Percentiles rank a stretch among this genome's conserved stretches.
These are phyloP conservation scores for Rhizoctonia solani DNA, from an alignment of 1,284 basidiomycete species.

Conservation along the genomic window DNA sequence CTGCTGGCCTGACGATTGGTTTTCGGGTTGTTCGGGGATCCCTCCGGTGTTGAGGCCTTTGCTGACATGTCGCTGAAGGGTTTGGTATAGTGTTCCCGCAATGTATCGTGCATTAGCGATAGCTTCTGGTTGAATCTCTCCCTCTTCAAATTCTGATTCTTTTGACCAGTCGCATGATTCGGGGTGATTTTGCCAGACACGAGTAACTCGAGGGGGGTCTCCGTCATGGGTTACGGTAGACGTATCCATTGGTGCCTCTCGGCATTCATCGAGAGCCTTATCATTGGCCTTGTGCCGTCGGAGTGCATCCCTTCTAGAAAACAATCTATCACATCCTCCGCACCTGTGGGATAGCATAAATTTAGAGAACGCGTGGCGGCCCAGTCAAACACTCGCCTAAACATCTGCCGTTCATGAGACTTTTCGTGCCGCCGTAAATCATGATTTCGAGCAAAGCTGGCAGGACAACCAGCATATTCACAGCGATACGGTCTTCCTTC, in stretches of 20 bases:
- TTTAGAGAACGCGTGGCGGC: background rate
- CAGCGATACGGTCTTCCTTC: constrained; percentile 67
- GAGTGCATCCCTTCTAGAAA: constrained; percentile 74
- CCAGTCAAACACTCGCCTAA: background rate
- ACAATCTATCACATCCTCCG: constrained; percentile 67
- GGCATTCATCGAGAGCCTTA: constrained; percentile 49
- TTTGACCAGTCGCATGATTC: constrained; percentile 14
- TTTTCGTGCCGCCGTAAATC: constrained; percentile 73
- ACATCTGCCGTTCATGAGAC: constrained; percentile 68
- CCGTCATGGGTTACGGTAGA: constrained; percentile 32
- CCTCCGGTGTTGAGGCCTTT: constrained; percentile 1
- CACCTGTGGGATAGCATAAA: constrained; percentile 54
- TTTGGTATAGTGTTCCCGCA: constrained; percentile 29
- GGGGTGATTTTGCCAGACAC: constrained; percentile 9
- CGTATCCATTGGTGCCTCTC: constrained; percentile 42
- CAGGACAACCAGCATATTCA: constrained; percentile 55
- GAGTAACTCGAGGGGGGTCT: constrained; percentile 23
- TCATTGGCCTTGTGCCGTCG: constrained; percentile 60
- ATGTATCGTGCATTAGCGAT: constrained; percentile 25
- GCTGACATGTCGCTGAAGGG: constrained; percentile 35
- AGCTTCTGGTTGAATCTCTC: constrained; percentile 34
- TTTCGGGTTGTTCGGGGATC: background rate
- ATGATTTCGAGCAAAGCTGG: constrained; percentile 73
- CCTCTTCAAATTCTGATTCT: constrained; percentile 35
- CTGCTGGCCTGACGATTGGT: background rate